phyloP scores from a whole-genome alignment of 164 flowering plant genomes.

The Vitis vinifera region ASM3070453v1 NC_081815.1:3470501-3471000 shows the following conservation, averaged over 20 bases:
- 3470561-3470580: slow-evolving; percentile 60
- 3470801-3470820: no score
- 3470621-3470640: not conserved
- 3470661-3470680: not conserved
- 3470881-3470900: not conserved
- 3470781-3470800: no score
- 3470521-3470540: slow-evolving; percentile 35
- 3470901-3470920: not conserved
- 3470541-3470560: slow-evolving; percentile 39
- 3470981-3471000: not conserved
- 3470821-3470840: not conserved
- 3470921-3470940: no score
- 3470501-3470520: slow-evolving; percentile 40
- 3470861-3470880: not conserved
- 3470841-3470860: not conserved
- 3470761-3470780: no score
- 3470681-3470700: not conserved
- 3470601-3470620: slow-evolving; percentile 6
- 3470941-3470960: not conserved
- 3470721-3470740: not conserved
- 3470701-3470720: not conserved
- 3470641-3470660: not conserved
- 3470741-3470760: no score
- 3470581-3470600: slow-evolving; percentile 60
- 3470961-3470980: not conserved